These are phyloP conservation scores for Rhynchospora tenuis DNA, from an alignment of 176 grass and related monocot genomes.

Conservation along the genomic window DNA sequence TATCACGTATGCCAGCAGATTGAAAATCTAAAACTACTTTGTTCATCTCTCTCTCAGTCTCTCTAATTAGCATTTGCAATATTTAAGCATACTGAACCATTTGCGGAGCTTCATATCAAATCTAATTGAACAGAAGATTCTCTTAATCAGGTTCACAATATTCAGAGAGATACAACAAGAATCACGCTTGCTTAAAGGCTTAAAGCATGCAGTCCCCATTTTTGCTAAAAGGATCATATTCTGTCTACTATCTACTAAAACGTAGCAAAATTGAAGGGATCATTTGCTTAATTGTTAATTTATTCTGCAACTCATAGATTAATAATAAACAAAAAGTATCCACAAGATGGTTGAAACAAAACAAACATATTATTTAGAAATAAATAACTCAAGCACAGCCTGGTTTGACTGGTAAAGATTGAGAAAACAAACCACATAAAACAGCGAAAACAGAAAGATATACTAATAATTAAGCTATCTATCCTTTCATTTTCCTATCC, in stretches of 20 bases:
- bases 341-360: not conserved
- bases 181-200: no score
- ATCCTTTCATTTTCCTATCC: not conserved
- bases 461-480: not conserved
- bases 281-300: not conserved
- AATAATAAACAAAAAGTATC: not conserved
- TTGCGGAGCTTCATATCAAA: not conserved
- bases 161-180: not conserved
- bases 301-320: not conserved
- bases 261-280: not conserved
- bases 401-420: not conserved
- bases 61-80: no score
- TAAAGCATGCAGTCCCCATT: no score
- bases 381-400: not conserved
- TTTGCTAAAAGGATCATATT: not conserved
- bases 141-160: not conserved
- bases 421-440: not conserved
- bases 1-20: not conserved
- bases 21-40: not conserved
- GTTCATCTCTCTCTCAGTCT: not conserved
- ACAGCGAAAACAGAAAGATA: not conserved
- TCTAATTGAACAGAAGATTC: not conserved
- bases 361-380: not conserved
- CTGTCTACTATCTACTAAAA: not conserved
- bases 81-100: not conserved